Conservation (phyloP, 169 alveolate species). For the Eimeria necatrix region DNA sequence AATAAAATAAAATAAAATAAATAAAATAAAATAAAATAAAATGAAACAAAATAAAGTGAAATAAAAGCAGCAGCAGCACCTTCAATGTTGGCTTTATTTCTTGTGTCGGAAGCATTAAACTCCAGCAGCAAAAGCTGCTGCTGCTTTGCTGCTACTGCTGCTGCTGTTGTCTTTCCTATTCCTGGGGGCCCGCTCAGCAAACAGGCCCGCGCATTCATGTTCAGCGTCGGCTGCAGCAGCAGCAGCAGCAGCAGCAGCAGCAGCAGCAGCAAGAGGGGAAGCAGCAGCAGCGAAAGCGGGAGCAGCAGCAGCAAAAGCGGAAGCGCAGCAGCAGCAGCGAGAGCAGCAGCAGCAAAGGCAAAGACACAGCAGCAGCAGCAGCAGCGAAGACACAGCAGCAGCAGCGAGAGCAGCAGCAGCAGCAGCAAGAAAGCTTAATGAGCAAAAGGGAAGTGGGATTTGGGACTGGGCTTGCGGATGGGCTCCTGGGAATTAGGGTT, state of each 20-base stretch:
- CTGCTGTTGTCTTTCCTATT: slow-evolving; percentile 98
- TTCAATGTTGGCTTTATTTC: slow-evolving; percentile 96
- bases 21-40: background rate
- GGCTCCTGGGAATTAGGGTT: no score
- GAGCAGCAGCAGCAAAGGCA: no score
- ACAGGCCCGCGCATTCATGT: slow-evolving; percentile 95
- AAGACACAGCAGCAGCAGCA: background rate
- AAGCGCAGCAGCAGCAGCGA: background rate
- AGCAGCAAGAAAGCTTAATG: no score
- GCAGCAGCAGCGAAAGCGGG: background rate
- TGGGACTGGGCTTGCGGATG: no score
- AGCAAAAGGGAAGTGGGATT: no score
- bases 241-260: background rate
- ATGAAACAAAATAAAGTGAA: background rate
- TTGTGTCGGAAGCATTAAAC: slow-evolving; percentile 98
- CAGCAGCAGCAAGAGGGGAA: background rate
- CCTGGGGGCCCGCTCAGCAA: slow-evolving; percentile 99
- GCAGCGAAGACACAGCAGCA: background rate
- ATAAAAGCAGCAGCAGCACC: slow-evolving; percentile 66
- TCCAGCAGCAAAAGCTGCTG: slow-evolving; percentile 95
- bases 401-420: no score
- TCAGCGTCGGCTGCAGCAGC: slow-evolving; percentile 82
- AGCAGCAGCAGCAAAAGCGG: background rate
- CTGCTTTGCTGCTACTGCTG: slow-evolving; percentile 93
- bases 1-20: no score